Percentiles rank a stretch among this genome's conserved stretches.
phyloP scores from a whole-genome alignment of 352 stramenopile genomes.

The Phytophthora idaei region DNA sequence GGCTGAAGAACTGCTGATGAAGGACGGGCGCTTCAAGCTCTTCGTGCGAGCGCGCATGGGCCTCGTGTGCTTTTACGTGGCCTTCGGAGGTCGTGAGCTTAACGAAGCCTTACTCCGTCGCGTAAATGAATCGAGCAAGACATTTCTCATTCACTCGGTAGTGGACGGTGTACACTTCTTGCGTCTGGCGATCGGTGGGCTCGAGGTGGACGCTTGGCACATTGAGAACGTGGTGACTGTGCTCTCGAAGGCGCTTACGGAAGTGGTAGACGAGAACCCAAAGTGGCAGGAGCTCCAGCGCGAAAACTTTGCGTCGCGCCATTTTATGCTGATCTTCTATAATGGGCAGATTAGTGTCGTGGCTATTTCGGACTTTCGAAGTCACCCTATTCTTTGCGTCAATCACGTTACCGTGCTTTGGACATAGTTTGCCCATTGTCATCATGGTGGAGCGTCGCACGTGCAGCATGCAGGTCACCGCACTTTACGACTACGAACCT shows the following conservation, averaged over 20 bases:
- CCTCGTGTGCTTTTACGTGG: constrained; percentile 69
- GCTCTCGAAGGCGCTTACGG: constrained; percentile 36
- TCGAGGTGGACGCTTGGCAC: constrained; percentile 55
- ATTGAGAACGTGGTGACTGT: constrained; percentile 50
- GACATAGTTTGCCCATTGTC: not conserved
- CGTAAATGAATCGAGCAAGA: constrained; percentile 62
- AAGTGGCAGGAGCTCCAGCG: constrained; percentile 43
- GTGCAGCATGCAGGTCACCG: constrained; percentile 56
- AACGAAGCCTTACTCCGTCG: constrained; percentile 57
- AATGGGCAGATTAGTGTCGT: too few relatives aligned
- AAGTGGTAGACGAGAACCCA: constrained; percentile 35
- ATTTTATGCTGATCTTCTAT: too few relatives aligned
- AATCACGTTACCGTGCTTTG: too few relatives aligned
- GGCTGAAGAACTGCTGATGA: constrained; percentile 44
- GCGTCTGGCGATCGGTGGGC: constrained; percentile 54
- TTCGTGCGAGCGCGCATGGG: constrained; percentile 54
- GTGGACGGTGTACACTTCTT: constrained; percentile 61
- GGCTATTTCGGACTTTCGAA: constrained; percentile 24
- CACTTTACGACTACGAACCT: constrained; percentile 69
- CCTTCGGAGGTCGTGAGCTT: constrained; percentile 48
- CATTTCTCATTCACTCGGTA: constrained; percentile 73
- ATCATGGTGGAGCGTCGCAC: constrained; percentile 16
- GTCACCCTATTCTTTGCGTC: constrained; percentile 9
- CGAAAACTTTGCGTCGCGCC: constrained; percentile 12
- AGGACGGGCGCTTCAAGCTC: constrained; percentile 58